Percentiles rank a stretch among this genome's conserved stretches.
Evolutionary conservation across 352 stramenopile species (phyloP).

Genomic region (Phytophthora crassamura): DNA sequence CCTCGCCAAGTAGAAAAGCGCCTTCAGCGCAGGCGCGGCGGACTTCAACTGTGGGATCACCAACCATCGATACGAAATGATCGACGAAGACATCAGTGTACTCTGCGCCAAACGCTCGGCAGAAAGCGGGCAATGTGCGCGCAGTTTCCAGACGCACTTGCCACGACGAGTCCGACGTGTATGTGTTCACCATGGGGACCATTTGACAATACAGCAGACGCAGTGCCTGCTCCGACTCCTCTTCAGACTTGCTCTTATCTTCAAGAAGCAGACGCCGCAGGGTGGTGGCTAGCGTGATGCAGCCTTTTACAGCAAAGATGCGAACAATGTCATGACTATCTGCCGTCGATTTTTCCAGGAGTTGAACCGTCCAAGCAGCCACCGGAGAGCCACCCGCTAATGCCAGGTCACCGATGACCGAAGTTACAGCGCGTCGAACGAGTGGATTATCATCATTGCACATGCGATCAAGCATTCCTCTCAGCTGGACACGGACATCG

Average conservation of each 20-base stretch:
- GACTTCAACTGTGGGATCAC: constrained; percentile 88
- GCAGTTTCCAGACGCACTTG: constrained; percentile 86
- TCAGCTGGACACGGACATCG: constrained; percentile 82
- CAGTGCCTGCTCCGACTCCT: constrained; percentile 49
- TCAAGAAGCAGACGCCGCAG: constrained; percentile 60
- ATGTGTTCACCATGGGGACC: constrained; percentile 90
- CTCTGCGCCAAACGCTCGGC: constrained; percentile 73
- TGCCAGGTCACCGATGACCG: constrained; percentile 83
- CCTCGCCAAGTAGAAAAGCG: constrained; percentile 67
- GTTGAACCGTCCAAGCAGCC: constrained; percentile 74
- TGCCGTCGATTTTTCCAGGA: constrained; percentile 81
- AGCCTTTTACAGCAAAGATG: constrained; percentile 88
- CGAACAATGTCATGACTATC: constrained; percentile 90
- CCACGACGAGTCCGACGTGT: constrained; percentile 88
- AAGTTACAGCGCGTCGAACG: constrained; percentile 82
- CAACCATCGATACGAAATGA: constrained; percentile 86
- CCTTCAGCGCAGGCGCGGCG: constrained; percentile 74
- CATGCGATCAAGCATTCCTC: constrained; percentile 89
- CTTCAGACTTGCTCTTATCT: constrained; percentile 34
- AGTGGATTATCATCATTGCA: constrained; percentile 88
- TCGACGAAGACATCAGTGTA: constrained; percentile 89
- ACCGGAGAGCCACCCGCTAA: constrained; percentile 54
- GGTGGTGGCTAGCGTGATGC: constrained; percentile 73
- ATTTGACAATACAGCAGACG: constrained; percentile 84
- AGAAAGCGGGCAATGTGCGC: constrained; percentile 78